phyloP scores from a whole-genome alignment of 2,329 filamentous ascomycete species.

The Cladosporium oxysporum region DNA sequence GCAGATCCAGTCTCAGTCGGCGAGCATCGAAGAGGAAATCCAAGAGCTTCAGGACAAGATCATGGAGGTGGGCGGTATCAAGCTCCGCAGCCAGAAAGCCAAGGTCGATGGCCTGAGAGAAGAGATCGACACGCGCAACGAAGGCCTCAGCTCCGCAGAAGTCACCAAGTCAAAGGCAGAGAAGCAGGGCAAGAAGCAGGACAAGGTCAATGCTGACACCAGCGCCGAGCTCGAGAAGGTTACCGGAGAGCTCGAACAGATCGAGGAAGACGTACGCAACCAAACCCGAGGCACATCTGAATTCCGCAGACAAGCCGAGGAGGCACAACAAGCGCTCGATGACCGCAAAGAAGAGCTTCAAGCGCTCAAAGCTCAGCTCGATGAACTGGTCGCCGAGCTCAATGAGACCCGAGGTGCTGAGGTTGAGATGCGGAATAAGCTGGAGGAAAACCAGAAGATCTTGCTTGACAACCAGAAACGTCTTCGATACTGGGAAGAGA shows the following conservation, averaged over 20 bases:
- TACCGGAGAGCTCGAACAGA: slow-evolving; percentile 69
- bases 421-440: slow-evolving; percentile 97
- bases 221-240: slow-evolving; percentile 75
- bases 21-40: slow-evolving; percentile 89
- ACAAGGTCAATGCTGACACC: slow-evolving; percentile 78
- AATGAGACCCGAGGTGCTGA: slow-evolving; percentile 87
- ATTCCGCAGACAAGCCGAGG: slow-evolving; percentile 71
- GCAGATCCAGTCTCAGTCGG: slow-evolving; percentile 79
- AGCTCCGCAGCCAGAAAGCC: slow-evolving; percentile 83
- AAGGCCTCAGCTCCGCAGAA: slow-evolving; percentile 83
- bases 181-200: slow-evolving; percentile 84
- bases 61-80: slow-evolving; percentile 96
- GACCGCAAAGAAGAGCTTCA: slow-evolving; percentile 79
- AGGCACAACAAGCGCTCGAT: slow-evolving; percentile 74
- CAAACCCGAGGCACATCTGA: slow-evolving; percentile 76
- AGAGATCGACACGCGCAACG: slow-evolving; percentile 76
- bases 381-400: slow-evolving; percentile 80
- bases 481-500: slow-evolving; percentile 83
- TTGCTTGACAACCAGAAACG: slow-evolving; percentile 83
- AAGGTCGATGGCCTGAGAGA: slow-evolving; percentile 89
- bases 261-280: slow-evolving; percentile 75
- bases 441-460: slow-evolving; percentile 93
- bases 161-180: slow-evolving; percentile 89
- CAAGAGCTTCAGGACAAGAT: slow-evolving; percentile 93
- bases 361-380: slow-evolving; percentile 78